Base-by-base conservation (phyloP, 305 asterid species). In the Nicotiana rustica region DNA sequence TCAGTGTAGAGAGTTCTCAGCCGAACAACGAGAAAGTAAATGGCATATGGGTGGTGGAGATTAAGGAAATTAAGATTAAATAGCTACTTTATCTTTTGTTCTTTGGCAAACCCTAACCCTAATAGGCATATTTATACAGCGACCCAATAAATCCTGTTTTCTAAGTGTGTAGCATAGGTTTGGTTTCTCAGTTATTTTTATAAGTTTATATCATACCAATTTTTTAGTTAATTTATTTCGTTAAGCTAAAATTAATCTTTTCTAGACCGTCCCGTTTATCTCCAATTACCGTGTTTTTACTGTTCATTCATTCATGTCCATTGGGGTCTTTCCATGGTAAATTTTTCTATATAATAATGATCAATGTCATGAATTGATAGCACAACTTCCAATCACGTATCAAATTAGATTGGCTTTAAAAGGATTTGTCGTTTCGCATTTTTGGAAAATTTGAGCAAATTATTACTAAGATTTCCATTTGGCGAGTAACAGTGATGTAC, bases 51-150 rank as follows among this genome's bases (percentile, higher is more conserved):
- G 44, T 33, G 56, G 41, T 12, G 35, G 19, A 49, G 52, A 80
- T 44, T 19, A 55, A 21, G 10, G 13, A 68, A 17, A 12, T 36
- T 49, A 25, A 14, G 55, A 3, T 31, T 49, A 49, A 67, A 47
- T 18, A 52, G 60, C 44, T 57, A 29, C 86, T 84, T 80, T 84
- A 80, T 82, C 64, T 52, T 41, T 75, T 79, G 85, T 84, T 56
- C 15, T 10, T 81, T 61, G 83, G 86, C 67, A 90, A 94, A 92
- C 98, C 97, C 96, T 92, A 94, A 94, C 94, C 97, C 94, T 92
- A 87, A 87, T 71, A 80, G 85, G 83, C 88, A 84, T 87, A 87
- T 90, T 86, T 93, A 91, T 92, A 93, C 91, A 76, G 82, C 78
- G 47, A 29, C 57, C 13, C 3, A 13, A 17, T 35, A 25, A 31